These are phyloP conservation scores for Acanthamoeba triangularis DNA, from an alignment of 208 protist species.

Conservation along the genomic window DNA sequence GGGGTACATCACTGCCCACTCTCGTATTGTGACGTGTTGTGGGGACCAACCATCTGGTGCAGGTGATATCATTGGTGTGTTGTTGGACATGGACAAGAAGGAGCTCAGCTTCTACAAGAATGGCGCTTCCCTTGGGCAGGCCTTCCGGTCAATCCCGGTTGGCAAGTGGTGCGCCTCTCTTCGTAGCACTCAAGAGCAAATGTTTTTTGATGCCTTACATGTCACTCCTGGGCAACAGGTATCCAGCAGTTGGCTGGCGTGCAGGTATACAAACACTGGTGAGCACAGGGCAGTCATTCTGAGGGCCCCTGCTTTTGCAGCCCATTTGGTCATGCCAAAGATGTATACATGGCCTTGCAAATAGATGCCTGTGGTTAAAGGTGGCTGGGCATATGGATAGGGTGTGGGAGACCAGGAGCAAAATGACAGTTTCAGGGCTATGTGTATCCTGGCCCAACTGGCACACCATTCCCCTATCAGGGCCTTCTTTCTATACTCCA, in stretches of 20 bases:
- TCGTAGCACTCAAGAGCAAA: background rate
- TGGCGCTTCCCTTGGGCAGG: background rate
- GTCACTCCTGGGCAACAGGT: background rate
- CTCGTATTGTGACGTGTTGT: background rate
- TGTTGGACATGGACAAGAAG: slow-evolving; percentile 61
- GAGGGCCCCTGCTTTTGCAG: too few species aligned
- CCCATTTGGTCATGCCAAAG: too few species aligned
- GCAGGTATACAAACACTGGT: background rate
- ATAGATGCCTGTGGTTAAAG: too few species aligned
- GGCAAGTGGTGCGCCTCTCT: background rate
- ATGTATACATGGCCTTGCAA: too few species aligned
- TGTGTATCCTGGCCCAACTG: too few species aligned
- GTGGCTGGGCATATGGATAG: too few species aligned
- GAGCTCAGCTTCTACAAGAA: slow-evolving; percentile 45
- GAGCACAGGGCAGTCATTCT: background rate
- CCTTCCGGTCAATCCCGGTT: background rate
- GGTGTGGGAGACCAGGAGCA: too few species aligned
- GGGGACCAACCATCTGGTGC: background rate
- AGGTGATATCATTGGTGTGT: slow-evolving; percentile 20
- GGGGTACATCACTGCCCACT: background rate
- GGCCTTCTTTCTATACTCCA: too few species aligned
- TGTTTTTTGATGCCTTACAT: background rate
- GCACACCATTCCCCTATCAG: too few species aligned
- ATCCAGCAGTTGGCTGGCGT: slow-evolving; percentile 14
- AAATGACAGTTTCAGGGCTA: too few species aligned